phyloP scores from a whole-genome alignment of 768 basidiomycete genomes.

The Tremella fuciformis region DNA sequence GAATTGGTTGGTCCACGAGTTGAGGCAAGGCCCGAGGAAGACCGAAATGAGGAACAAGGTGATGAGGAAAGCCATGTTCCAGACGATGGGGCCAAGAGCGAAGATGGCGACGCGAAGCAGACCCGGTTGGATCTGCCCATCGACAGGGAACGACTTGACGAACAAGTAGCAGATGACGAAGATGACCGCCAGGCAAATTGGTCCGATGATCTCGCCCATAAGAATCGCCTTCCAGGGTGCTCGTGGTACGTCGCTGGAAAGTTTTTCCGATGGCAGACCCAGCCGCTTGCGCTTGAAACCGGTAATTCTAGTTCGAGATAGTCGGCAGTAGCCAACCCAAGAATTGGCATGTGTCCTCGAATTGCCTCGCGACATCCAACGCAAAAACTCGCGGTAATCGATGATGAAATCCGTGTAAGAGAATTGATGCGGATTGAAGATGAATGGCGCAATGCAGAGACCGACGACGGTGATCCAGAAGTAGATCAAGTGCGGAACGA shows the following conservation, averaged over 20 bases:
- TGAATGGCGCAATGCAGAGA: constrained; percentile 90
- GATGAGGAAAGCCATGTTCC: constrained; percentile 84
- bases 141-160: constrained; percentile 53
- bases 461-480: constrained; percentile 96
- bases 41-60: constrained; percentile 85
- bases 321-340: constrained; percentile 98
- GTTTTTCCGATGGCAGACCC: constrained; percentile 93
- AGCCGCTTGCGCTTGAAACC: constrained; percentile 99
- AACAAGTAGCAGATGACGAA: constrained; percentile 83
- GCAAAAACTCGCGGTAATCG: constrained; percentile 92
- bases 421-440: constrained; percentile 99
- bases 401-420: constrained; percentile 94
- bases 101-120: constrained; percentile 91
- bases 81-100: constrained; percentile 89
- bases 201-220: constrained; percentile 81
- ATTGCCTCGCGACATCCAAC: constrained; percentile 99
- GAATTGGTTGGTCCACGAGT: constrained; percentile 69
- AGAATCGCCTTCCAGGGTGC: constrained; percentile 88
- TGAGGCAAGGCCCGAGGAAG: constrained; percentile 81
- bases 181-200: constrained; percentile 75
- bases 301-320: constrained; percentile 97
- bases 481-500: constrained; percentile 90
- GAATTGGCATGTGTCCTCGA: constrained; percentile 95
- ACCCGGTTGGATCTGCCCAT: constrained; percentile 68
- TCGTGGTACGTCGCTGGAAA: constrained; percentile 90